A percentile compares a stretch with the other conserved stretches of the same genome.
phyloP scores from a whole-genome alignment of 1,284 basidiomycete species.

The Mycena sp. region DNA sequence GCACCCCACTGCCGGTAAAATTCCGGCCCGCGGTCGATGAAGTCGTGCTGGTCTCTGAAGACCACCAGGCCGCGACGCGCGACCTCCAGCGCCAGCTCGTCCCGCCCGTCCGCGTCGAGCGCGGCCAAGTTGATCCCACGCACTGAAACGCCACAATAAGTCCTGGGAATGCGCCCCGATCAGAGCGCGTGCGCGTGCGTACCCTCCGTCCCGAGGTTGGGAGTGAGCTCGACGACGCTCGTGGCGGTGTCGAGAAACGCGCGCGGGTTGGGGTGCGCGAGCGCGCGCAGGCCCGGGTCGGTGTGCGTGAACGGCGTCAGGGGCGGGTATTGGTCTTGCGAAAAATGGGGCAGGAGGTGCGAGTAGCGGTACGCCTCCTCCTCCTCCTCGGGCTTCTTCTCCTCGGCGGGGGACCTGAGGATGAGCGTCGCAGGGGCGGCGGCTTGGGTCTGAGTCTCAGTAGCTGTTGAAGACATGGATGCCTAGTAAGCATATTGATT shows the following conservation, averaged over 20 bases:
- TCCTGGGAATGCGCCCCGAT: not conserved
- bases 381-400: conserved; percentile 32
- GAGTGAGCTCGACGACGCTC: conserved; percentile 71
- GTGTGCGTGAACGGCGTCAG: conserved; percentile 77
- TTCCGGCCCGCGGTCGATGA: conserved; percentile 76
- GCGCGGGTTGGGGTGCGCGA: conserved; percentile 69
- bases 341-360: conserved; percentile 73
- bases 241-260: conserved; percentile 72
- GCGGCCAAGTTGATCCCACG: conserved; percentile 73
- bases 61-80: conserved; percentile 82
- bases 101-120: conserved; percentile 69
- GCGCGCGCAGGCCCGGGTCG: conserved; percentile 77
- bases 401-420: conserved; percentile 36
- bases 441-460: conserved; percentile 5
- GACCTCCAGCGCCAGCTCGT: conserved; percentile 85
- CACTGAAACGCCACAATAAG: conserved; percentile 45
- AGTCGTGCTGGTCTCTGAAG: conserved; percentile 78
- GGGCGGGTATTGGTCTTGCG: conserved; percentile 69
- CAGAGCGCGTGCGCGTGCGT: not conserved
- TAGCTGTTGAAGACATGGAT: conserved; percentile 23
- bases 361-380: conserved; percentile 65
- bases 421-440: conserved; percentile 35
- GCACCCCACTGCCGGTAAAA: conserved; percentile 54
- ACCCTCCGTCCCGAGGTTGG: conserved; percentile 75
- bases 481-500: conserved; percentile 8